Evolutionary conservation across 2,329 filamentous ascomycete species (phyloP), one percentile per base, ranked within the genome.

Genomic region (Trichoderma afroharzianum): DNA sequence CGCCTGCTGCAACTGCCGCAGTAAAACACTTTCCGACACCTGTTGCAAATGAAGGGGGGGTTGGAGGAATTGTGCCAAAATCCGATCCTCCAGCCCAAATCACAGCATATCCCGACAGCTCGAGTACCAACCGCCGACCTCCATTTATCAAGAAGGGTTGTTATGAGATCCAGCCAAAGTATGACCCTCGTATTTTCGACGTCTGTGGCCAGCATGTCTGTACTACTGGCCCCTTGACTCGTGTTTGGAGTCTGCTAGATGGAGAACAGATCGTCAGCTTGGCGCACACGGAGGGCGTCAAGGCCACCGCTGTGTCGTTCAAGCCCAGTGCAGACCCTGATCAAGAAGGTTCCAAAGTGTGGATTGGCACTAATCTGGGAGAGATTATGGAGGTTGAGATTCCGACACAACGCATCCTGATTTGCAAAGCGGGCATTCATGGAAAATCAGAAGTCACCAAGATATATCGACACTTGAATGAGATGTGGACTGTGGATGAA

Each of bases 401-500:
- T 69, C 83, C 86, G 2, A 91, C 90, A 0, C 91, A 95, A 77
- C 89, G 87, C 43, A 85, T 97, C 59, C 85, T 93, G 15, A 85
- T 87, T 32, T 92, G 87, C 21, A 93, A 92, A 76, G 83, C 88
- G 2, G 90, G 86, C 64, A 92, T 93, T 2, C 96, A 98, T 77
- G 89, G 90, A 8, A 90, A 93, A 55, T 87, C 90, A 73, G 93
- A 97, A 75, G 88, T 99, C 64, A 88, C 93, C 74, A 93, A 91
- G 76, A 97, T 99, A 55, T 92, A 93, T 78, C 90, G 96, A 50
- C 92, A 97, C 80, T 91, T 90, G 73, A 93, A 94, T 75, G 93
- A 98, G 77, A 88, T 99, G 79, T 99, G 96, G 96, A 95, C 95
- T 0, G 81, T 99, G 62, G 96, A 98, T 79, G 95, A 98, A 74